phyloP scores from a whole-genome alignment of 495 filamentous ascomycete genomes.

The Lophiotrema nucula region DNA sequence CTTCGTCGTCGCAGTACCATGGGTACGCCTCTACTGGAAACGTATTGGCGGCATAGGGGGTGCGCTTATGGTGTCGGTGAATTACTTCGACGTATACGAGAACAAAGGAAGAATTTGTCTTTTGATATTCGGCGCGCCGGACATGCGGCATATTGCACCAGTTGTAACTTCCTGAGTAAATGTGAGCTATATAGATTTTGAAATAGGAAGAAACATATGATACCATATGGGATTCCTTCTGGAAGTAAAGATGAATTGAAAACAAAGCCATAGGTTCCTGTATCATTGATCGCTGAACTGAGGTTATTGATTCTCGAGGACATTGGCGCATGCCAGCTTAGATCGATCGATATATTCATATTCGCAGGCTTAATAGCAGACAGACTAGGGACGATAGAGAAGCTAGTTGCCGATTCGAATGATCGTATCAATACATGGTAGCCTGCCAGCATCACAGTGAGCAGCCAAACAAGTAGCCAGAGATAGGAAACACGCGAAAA shows the following conservation, averaged over 20 bases:
- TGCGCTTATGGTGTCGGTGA: constrained; percentile 72
- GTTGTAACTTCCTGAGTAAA: too few species aligned
- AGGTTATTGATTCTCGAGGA: constrained; percentile 58
- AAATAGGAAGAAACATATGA: too few species aligned
- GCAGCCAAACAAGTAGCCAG: too few species aligned
- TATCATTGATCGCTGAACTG: constrained; percentile 47
- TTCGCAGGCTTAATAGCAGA: too few species aligned
- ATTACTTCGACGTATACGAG: constrained; percentile 70
- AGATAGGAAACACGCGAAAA: too few species aligned
- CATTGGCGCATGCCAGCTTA: constrained; percentile 59
- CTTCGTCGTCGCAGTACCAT: constrained; percentile 64
- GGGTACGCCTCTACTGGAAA: constrained; percentile 62
- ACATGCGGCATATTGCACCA: constrained; percentile 67
- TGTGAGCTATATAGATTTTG: too few species aligned
- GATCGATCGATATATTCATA: too few species aligned
- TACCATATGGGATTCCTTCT: constrained; percentile 48
- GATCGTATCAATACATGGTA: too few species aligned
- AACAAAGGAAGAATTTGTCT: constrained; percentile 48
- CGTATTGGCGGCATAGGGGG: constrained; percentile 65
- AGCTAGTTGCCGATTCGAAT: too few species aligned
- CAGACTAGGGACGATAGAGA: too few species aligned
- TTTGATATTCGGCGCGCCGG: constrained; percentile 55
- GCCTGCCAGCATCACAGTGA: too few species aligned
- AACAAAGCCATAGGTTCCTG: constrained; percentile 61
- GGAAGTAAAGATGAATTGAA: constrained; percentile 59